Percentiles rank a stretch among this genome's conserved stretches.
phyloP scores from a whole-genome alignment of 2,329 filamentous ascomycete genomes.

The Fusarium albosuccineum region DNA sequence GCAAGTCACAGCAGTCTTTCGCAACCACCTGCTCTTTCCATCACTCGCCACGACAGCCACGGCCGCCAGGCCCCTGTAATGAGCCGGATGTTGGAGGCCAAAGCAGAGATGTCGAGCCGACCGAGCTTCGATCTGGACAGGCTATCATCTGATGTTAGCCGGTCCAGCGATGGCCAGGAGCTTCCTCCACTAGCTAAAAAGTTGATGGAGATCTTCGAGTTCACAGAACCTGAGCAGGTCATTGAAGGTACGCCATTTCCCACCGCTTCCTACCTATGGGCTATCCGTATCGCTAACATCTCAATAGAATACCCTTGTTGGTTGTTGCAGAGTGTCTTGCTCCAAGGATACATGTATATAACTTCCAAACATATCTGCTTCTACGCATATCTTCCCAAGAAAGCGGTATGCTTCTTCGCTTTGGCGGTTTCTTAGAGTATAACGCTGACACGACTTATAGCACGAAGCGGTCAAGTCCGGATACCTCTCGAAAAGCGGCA shows the following conservation, averaged over 20 bases:
- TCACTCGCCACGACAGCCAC: constrained; percentile 50
- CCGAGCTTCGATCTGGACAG: constrained; percentile 69
- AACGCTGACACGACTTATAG: constrained; percentile 54
- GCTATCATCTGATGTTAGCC: constrained; percentile 56
- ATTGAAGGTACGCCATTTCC: constrained; percentile 72
- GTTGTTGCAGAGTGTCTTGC: constrained; percentile 88
- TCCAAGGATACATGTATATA: constrained; percentile 97
- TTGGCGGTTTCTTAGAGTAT: neutral
- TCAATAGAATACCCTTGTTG: constrained; percentile 88
- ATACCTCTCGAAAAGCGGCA: constrained; percentile 88
- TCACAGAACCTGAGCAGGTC: constrained; percentile 85
- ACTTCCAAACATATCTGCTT: constrained; percentile 95
- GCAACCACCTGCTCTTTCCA: constrained; percentile 41
- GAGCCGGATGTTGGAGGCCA: constrained; percentile 81
- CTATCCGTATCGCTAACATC: constrained; percentile 30
- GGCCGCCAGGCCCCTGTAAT: constrained; percentile 76
- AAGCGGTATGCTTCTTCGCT: constrained; percentile 71
- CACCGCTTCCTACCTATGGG: neutral
- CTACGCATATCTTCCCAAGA: constrained; percentile 96
- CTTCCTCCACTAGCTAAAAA: constrained; percentile 75
- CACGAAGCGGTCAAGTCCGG: constrained; percentile 86
- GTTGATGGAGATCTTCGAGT: constrained; percentile 87
- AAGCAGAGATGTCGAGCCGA: constrained; percentile 71
- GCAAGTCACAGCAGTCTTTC: constrained; percentile 43
- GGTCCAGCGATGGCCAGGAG: constrained; percentile 52